Percentiles rank a stretch among this genome's conserved stretches.
These are phyloP conservation scores for Vicia sativa DNA, from an alignment of 306 rosid species.

Conservation along the genomic window DNA sequence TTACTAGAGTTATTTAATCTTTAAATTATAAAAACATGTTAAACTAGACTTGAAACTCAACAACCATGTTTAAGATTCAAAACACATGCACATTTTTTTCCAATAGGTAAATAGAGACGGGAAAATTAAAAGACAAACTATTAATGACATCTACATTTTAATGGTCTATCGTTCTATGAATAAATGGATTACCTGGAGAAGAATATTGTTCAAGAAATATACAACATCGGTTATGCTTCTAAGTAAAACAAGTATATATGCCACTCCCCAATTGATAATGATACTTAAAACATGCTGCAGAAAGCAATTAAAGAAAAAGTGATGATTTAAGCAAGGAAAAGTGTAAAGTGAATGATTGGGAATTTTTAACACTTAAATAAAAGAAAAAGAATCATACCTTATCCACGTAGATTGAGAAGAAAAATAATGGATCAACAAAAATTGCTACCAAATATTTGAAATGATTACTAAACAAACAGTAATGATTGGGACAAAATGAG, in stretches of 20 bases:
- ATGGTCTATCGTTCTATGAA: not conserved
- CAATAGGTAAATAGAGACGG: not conserved
- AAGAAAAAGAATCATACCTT: too few species aligned
- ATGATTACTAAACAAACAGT: too few species aligned
- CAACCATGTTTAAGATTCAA: too few species aligned
- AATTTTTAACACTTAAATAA: too few species aligned
- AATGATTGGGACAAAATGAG: too few species aligned
- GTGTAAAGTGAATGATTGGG: not conserved
- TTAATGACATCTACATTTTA: not conserved
- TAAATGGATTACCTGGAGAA: constrained; percentile 12
- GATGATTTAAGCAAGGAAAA: not conserved
- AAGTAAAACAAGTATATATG: constrained; percentile 54
- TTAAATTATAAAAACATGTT: too few species aligned
- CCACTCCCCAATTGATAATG: constrained; percentile 45
- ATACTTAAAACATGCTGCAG: constrained; percentile 60
- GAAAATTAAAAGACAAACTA: not conserved
- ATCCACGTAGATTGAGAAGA: too few species aligned
- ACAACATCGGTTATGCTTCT: constrained; percentile 75
- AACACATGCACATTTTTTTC: not conserved
- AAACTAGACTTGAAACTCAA: too few species aligned
- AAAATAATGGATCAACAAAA: too few species aligned
- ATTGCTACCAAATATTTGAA: too few species aligned
- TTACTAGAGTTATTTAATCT: too few species aligned
- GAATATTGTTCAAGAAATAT: constrained; percentile 66
- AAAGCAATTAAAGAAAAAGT: not conserved